Conservation (phyloP, 169 alveolate species). For the Cryptosporidium viatorum region DNA sequence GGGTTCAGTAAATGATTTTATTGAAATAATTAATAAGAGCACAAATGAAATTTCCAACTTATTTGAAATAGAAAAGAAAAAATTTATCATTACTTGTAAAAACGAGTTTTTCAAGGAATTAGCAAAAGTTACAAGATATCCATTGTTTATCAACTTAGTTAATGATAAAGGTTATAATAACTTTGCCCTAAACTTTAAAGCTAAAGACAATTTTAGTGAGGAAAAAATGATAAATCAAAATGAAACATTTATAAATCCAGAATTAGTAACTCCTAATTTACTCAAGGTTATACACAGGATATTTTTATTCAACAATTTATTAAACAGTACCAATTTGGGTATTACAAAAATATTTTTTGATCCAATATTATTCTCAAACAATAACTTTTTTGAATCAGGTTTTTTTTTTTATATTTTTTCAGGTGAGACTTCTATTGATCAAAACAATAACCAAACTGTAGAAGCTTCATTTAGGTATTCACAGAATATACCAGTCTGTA, state of each 20-base stretch:
- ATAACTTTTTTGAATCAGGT: constrained; percentile 63
- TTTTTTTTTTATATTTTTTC: constrained; percentile 62
- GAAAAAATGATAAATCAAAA: constrained; percentile 7
- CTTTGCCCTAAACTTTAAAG: neutral
- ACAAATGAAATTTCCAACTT: constrained; percentile 18
- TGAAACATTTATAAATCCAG: constrained; percentile 11
- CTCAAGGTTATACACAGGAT: constrained; percentile 33
- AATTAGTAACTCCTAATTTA: constrained; percentile 51
- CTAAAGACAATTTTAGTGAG: neutral
- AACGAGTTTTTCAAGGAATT: constrained; percentile 16
- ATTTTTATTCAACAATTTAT: constrained; percentile 12
- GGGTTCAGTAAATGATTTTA: constrained; percentile 35
- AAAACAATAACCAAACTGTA: constrained; percentile 5
- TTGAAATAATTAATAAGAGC: constrained; percentile 31
- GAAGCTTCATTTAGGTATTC: neutral
- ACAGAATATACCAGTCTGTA: constrained; percentile 21
- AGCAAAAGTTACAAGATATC: constrained; percentile 27
- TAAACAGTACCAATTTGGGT: constrained; percentile 4
- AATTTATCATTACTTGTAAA: constrained; percentile 33
- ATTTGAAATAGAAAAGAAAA: constrained; percentile 63
- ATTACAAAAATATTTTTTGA: constrained; percentile 35
- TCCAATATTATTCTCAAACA: constrained; percentile 49
- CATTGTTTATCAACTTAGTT: constrained; percentile 10
- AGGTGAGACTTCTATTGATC: constrained; percentile 26
- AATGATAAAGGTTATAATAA: neutral